Base-by-base conservation (phyloP, 2,329 filamentous ascomycete genomes). In the Sporothrix variecibatus region DNA sequence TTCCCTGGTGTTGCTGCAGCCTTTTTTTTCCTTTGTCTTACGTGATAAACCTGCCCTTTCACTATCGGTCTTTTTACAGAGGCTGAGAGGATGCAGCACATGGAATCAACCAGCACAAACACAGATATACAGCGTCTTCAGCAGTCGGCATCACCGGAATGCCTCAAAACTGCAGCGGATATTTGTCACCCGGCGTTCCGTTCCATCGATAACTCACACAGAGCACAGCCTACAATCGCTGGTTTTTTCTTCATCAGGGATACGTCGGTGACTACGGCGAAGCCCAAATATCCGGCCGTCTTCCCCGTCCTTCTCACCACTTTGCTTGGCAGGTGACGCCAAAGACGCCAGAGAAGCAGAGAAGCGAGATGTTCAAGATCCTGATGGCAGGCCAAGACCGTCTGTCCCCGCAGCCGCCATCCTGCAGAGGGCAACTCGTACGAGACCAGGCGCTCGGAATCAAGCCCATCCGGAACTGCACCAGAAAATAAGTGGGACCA, bases 391-490 rank as follows among this genome's bases (percentile, higher is more conserved):
- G 56, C 56, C 28, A 60, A 60, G 56, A 58, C 56, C 23, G 28
- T 20, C n/a, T 40, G 62, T 67, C 62, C 38, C 38, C 62, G 38
- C 62, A 67, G 62, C 62, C 62, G 38, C n/a, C 23, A 43, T 23
- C 38, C 62, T 67, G 23, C 62, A 46, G 17, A 12, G 12, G 12
- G 12, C 23, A 65, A 67, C 62, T 56, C 67, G 67, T 70, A 70
- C 46, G 67, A 70, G 67, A 70, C 67, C 67, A 70, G n/a, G 67
- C 67, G 56, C 67, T 70, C 67, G 67, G 67, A 70, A 56, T 23
- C 46, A 23, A 38, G 20, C 20, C 43, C 31, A 56, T 70, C 67
- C 67, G 49, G 67, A 49, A 5, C 46, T 51, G 67, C 65, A 51
- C 26, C 26, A 26, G 15, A 23, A 67, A 46, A 67, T n/a, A 20